phyloP scores from a whole-genome alignment of 495 filamentous ascomycete species.

The Trichoderma reesei region DNA sequence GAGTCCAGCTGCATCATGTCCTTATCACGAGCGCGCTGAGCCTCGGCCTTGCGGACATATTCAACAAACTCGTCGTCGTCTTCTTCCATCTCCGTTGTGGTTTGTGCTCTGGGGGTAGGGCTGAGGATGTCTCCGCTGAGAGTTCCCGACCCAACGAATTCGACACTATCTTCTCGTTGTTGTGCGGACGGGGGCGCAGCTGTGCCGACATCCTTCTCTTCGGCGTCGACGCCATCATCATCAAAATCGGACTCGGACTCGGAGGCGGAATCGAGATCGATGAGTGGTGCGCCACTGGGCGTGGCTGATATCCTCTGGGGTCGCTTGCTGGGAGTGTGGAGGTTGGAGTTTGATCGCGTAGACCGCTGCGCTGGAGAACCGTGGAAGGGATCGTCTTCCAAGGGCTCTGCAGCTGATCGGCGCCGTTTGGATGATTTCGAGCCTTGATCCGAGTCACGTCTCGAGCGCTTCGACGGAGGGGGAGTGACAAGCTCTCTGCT shows the following conservation, averaged over 20 bases:
- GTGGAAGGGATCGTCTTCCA: background rate
- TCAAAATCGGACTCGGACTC: background rate
- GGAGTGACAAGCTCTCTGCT: background rate
- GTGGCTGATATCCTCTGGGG: background rate
- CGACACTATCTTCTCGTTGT: background rate
- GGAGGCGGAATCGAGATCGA: background rate
- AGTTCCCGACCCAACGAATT: background rate
- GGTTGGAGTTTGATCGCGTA: background rate
- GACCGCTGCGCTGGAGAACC: background rate
- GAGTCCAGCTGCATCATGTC: background rate
- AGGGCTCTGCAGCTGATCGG: background rate
- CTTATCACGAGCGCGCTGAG: background rate
- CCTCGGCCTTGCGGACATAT: slow-evolving; percentile 8
- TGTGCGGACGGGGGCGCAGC: background rate
- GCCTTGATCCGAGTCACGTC: slow-evolving; percentile 2
- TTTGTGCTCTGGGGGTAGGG: background rate
- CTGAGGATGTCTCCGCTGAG: background rate
- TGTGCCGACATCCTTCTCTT: background rate
- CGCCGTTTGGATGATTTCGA: slow-evolving; percentile 1
- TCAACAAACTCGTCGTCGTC: slow-evolving; percentile 7
- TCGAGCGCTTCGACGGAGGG: slow-evolving; percentile 8
- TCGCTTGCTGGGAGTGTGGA: background rate
- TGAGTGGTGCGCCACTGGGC: background rate
- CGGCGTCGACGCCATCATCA: background rate
- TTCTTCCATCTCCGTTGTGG: background rate